A percentile compares a stretch with the other conserved stretches of the same genome.
Conservation (phyloP, 2,329 filamentous ascomycete species). For the Colletotrichum salicis region DNA sequence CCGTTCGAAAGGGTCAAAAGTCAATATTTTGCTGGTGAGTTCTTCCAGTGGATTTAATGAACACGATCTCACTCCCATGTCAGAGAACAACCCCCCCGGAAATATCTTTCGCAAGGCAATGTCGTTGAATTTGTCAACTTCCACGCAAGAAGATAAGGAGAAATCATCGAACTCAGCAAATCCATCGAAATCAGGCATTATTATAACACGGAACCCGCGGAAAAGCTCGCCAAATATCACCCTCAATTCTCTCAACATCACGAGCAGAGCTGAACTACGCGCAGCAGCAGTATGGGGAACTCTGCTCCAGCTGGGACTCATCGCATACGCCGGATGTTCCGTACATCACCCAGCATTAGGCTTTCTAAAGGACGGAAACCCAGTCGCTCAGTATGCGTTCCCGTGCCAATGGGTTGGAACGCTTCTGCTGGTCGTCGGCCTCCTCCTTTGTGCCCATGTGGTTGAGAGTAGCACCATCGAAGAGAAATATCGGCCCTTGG, state of each 20-base stretch:
- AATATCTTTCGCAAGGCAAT: too few species aligned
- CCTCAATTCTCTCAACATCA: neutral
- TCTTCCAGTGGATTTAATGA: too few species aligned
- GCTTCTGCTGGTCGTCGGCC: neutral
- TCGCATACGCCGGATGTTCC: neutral
- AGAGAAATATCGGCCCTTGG: neutral
- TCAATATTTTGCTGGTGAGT: too few species aligned
- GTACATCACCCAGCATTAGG: neutral
- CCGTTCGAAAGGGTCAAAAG: neutral
- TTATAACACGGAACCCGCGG: neutral
- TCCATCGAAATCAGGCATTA: neutral
- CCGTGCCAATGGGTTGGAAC: neutral
- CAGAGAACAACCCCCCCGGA: too few species aligned
- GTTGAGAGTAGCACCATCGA: neutral
- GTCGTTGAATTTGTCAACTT: too few species aligned
- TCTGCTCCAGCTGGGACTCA: neutral
- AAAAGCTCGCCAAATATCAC: neutral
- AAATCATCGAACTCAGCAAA: too few species aligned
- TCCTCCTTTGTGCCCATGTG: neutral
- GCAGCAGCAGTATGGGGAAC: neutral
- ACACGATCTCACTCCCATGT: too few species aligned
- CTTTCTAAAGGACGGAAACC: neutral
- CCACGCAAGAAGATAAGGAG: too few species aligned
- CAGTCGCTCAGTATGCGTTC: neutral
- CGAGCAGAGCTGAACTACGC: neutral